Evolutionary conservation across 768 basidiomycete genomes (phyloP).

Genomic region (Crassisporium funariophilum): DNA sequence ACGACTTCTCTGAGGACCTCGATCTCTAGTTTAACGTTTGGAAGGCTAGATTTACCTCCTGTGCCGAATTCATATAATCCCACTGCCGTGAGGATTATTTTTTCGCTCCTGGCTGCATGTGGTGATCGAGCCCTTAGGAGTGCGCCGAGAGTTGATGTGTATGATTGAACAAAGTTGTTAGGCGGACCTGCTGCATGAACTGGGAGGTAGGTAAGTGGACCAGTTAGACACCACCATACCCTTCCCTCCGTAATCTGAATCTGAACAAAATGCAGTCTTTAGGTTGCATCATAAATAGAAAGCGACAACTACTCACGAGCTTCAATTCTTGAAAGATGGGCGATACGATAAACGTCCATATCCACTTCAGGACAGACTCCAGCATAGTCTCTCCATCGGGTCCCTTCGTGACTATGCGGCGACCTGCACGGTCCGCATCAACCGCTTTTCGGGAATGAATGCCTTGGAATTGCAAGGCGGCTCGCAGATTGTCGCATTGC

Average conservation of each 20-base stretch:
- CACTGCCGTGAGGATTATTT: neutral
- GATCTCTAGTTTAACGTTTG: constrained; percentile 17
- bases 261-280: too few species aligned
- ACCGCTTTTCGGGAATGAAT: constrained; percentile 9
- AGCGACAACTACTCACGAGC: constrained; percentile 6
- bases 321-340: constrained; percentile 10
- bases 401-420: constrained; percentile 1
- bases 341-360: constrained; percentile 13
- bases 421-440: constrained; percentile 8
- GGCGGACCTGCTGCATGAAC: constrained; percentile 20
- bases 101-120: neutral
- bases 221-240: constrained; percentile 21
- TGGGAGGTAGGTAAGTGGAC: constrained; percentile 14
- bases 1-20: constrained; percentile 4
- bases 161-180: constrained; percentile 14
- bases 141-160: constrained; percentile 15
- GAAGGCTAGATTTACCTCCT: constrained; percentile 6
- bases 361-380: constrained; percentile 15
- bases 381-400: constrained; percentile 4
- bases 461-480: constrained; percentile 8
- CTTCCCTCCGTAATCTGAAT: constrained; percentile 58
- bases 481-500: constrained; percentile 10
- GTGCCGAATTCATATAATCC: constrained; percentile 3
- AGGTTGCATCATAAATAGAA: too few species aligned
- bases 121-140: constrained; percentile 11